These are phyloP conservation scores for Hansenula sp. DNA, from an alignment of 1,139 yeast genomes.

Conservation along the genomic window DNA sequence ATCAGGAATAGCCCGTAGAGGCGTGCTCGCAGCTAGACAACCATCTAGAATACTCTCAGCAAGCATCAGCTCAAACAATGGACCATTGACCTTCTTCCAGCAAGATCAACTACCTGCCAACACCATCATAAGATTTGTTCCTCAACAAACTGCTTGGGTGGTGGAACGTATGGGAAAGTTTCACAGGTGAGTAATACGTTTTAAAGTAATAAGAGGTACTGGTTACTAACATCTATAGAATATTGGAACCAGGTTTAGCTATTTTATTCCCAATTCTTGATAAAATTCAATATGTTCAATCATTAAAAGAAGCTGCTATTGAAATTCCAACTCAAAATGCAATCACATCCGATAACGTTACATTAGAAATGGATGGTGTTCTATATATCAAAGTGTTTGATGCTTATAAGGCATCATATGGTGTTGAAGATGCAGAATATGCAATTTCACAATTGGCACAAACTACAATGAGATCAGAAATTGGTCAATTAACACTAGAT, in stretches of 20 bases:
- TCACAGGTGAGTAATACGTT: slow-evolving; percentile 27
- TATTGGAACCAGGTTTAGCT: slow-evolving; percentile 76
- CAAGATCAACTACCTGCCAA: slow-evolving; percentile 65
- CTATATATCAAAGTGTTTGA: slow-evolving; percentile 73
- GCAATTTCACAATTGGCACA: slow-evolving; percentile 85
- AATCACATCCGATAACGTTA: slow-evolving; percentile 81
- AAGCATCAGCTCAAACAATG: not conserved
- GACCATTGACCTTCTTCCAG: slow-evolving; percentile 55
- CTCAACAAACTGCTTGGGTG: slow-evolving; percentile 89
- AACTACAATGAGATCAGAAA: slow-evolving; percentile 87
- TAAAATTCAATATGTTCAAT: slow-evolving; percentile 74
- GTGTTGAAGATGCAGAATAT: slow-evolving; percentile 84
- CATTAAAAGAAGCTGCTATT: slow-evolving; percentile 75
- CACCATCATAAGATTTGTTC: slow-evolving; percentile 73
- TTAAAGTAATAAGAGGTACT: not conserved
- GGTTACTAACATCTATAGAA: slow-evolving; percentile 23
- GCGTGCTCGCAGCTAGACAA: slow-evolving; percentile 1
- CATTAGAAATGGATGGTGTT: slow-evolving; percentile 81
- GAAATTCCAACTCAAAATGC: slow-evolving; percentile 85
- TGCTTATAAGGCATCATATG: slow-evolving; percentile 82
- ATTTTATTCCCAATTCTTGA: slow-evolving; percentile 69
- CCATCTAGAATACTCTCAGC: slow-evolving; percentile 1
- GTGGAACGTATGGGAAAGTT: slow-evolving; percentile 91
- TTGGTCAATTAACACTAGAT: slow-evolving; percentile 77
- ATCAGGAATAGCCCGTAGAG: not conserved